Percentiles rank a stretch among this genome's conserved stretches.
Conservation (phyloP, 495 filamentous ascomycete species). For the Trichoderma gamsii region DNA sequence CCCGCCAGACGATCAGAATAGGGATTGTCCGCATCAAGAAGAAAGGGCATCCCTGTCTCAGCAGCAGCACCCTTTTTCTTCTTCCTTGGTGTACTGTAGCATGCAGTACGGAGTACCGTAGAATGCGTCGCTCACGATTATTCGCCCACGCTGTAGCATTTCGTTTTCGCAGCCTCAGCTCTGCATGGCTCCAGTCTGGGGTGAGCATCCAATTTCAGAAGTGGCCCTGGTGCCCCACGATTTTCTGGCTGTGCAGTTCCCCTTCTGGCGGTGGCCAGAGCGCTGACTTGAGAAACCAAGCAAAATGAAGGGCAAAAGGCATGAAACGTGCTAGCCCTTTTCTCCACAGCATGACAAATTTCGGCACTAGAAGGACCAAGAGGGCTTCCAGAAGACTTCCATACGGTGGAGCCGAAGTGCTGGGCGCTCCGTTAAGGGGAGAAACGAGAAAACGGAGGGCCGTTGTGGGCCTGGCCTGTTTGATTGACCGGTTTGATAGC, state of each 20-base stretch:
- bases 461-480: neutral
- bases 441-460: neutral
- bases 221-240: slow-evolving; percentile 10
- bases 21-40: neutral
- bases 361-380: neutral
- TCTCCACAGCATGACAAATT: slow-evolving; percentile 8
- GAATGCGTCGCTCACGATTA: too few species aligned
- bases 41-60: neutral
- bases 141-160: neutral
- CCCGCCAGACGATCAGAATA: neutral
- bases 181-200: neutral
- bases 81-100: neutral
- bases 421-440: slow-evolving; percentile 8
- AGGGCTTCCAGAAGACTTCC: slow-evolving; percentile 8
- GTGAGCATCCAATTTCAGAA: neutral
- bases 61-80: neutral
- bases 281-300: neutral
- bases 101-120: too few species aligned
- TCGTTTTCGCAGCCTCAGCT: slow-evolving; percentile 1
- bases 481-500: neutral
- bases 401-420: slow-evolving; percentile 10
- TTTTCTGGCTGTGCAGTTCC: neutral
- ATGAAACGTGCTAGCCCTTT: slow-evolving; percentile 5
- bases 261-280: neutral
- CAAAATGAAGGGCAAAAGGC: neutral